A percentile compares a stretch with the other conserved stretches of the same genome.
phyloP scores from a whole-genome alignment of 2,329 filamentous ascomycete species.

The Botrytis hyacinthi region DNA sequence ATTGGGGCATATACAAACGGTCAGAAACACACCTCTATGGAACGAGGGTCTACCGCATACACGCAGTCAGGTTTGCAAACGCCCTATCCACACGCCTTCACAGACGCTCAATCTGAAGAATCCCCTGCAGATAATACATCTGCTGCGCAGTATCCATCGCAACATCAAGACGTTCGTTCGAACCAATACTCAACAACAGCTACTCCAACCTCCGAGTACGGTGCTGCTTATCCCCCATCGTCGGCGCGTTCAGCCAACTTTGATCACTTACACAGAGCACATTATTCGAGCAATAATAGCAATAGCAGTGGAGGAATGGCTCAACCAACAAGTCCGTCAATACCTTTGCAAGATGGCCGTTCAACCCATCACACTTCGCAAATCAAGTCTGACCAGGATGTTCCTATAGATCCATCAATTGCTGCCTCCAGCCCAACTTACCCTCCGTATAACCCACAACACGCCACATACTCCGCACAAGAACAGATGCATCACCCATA shows the following conservation, averaged over 20 bases:
- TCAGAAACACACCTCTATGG: conserved; percentile 48
- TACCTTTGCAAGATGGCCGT: conserved; percentile 77
- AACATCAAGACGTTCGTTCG: conserved; percentile 76
- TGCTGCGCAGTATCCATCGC: conserved; percentile 84
- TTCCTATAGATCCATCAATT: conserved; percentile 99
- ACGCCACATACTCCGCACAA: conserved; percentile 82
- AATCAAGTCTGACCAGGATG: conserved; percentile 92
- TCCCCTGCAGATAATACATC: conserved; percentile 84
- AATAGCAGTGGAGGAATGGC: conserved; percentile 86
- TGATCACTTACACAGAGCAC: conserved; percentile 82
- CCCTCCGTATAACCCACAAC: conserved; percentile 67
- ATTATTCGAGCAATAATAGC: conserved; percentile 74
- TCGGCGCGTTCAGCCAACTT: conserved; percentile 79
- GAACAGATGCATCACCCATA: conserved; percentile 86
- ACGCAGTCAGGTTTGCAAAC: conserved; percentile 85
- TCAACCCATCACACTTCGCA: conserved; percentile 68
- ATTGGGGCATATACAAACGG: conserved; percentile 34
- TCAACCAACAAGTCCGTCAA: conserved; percentile 98
- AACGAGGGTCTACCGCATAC: conserved; percentile 69
- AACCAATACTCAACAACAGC: conserved; percentile 58
- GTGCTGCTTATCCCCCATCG: conserved; percentile 63
- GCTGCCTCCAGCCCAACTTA: conserved; percentile 91
- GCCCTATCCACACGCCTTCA: conserved; percentile 64
- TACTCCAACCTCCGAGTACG: conserved; percentile 88
- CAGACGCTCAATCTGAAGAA: conserved; percentile 78